Evolutionary conservation across 306 rosid genomes (phyloP).

Genomic region (Quercus mongolica): DNA sequence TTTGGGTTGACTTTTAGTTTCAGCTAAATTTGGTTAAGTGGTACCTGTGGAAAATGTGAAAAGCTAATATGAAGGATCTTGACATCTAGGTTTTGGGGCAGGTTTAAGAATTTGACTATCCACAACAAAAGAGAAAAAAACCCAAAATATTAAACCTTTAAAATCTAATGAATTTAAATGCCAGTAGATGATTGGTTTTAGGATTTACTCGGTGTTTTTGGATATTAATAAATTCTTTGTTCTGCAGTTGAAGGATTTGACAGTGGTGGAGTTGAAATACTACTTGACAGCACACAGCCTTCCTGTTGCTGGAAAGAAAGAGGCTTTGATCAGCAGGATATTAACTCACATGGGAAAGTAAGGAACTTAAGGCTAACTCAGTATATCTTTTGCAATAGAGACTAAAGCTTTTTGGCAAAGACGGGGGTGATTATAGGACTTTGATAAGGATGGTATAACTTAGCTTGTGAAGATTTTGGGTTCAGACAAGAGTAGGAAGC

Average conservation of each 20-base stretch:
- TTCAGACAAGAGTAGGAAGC: not conserved
- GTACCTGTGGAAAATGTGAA: not conserved
- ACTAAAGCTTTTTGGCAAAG: not conserved
- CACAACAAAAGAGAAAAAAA: not conserved
- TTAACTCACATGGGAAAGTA: constrained; percentile 80
- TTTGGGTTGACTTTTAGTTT: not conserved
- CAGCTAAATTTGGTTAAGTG: not conserved
- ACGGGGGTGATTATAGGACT: not conserved
- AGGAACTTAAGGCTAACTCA: not conserved
- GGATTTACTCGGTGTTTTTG: not conserved
- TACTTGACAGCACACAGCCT: constrained; percentile 74
- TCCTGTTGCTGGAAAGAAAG: constrained; percentile 89
- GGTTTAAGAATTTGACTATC: not conserved
- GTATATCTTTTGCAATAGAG: not conserved
- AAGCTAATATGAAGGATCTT: not conserved
- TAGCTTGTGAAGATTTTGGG: not conserved
- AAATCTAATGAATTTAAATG: not conserved
- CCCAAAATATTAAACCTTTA: not conserved
- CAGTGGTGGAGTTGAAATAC: constrained; percentile 65
- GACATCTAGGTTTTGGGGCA: not conserved
- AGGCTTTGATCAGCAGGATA: constrained; percentile 71
- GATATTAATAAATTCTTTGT: not conserved
- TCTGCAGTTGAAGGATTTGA: constrained; percentile 86
- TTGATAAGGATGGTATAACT: not conserved
- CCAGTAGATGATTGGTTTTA: not conserved